These are phyloP conservation scores for Mucor racemosus DNA, from an alignment of 371 early-diverging fungal species.

Conservation along the genomic window DNA sequence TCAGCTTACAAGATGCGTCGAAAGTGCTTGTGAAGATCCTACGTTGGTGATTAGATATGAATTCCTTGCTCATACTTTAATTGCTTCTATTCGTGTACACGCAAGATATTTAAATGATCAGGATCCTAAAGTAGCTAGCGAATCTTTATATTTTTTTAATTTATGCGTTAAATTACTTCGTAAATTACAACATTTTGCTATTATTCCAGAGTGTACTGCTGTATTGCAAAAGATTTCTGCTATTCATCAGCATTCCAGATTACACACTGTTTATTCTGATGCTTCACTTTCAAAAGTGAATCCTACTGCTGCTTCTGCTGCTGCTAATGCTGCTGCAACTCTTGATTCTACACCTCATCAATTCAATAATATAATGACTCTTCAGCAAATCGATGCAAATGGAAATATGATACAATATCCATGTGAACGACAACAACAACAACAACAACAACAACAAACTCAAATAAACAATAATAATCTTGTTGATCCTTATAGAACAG, in stretches of 20 bases:
- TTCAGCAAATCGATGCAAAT: neutral
- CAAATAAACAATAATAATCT: neutral
- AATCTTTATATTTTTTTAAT: slow-evolving; percentile 16
- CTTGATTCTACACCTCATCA: neutral
- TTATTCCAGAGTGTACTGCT: slow-evolving; percentile 21
- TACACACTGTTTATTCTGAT: neutral
- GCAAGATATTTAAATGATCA: slow-evolving; percentile 2
- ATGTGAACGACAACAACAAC: neutral
- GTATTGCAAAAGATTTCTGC: slow-evolving; percentile 19
- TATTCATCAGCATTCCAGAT: neutral
- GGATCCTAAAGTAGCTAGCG: slow-evolving; percentile 7
- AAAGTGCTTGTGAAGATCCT: slow-evolving; percentile 11
- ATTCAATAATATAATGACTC: neutral
- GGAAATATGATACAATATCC: neutral
- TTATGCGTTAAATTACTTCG: slow-evolving; percentile 4
- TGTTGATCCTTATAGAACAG: neutral
- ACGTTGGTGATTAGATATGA: slow-evolving; percentile 13
- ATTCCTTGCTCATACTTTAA: slow-evolving; percentile 15
- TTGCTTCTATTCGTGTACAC: slow-evolving; percentile 20
- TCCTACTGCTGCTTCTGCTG: neutral
- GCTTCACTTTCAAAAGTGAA: neutral
- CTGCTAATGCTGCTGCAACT: neutral
- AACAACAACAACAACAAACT: neutral
- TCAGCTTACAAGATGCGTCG: slow-evolving; percentile 2
- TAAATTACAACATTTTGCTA: slow-evolving; percentile 8